Percentiles rank a stretch among this genome's conserved stretches.
These are phyloP conservation scores for Skeletonema potamos DNA, from an alignment of 108 stramenopile genomes.

Conservation along the genomic window DNA sequence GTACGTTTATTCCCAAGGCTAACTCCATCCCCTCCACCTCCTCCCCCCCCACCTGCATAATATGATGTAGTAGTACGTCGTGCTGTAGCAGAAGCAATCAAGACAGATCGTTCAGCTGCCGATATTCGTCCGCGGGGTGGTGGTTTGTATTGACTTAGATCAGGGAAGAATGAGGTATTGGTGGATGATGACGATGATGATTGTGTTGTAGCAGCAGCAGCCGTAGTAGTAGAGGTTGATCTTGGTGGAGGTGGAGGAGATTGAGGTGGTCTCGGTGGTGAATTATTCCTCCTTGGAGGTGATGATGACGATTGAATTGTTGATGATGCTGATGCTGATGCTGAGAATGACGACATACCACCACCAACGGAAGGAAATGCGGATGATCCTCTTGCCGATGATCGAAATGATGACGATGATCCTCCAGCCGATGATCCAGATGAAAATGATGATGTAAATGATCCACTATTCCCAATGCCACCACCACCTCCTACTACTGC, in stretches of 20 bases:
- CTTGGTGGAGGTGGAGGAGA: neutral
- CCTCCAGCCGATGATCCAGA: neutral
- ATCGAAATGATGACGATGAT: neutral
- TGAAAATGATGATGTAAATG: no score
- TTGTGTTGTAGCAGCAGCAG: no score
- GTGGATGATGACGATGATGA: neutral
- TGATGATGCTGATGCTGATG: neutral
- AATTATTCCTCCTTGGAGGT: neutral
- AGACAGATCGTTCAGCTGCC: neutral
- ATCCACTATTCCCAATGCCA: no score
- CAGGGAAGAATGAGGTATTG: neutral
- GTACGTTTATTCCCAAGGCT: neutral
- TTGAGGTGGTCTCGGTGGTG: neutral
- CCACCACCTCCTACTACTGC: neutral
- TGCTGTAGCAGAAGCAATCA: neutral
- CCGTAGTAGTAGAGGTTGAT: neutral
- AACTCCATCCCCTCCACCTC: neutral
- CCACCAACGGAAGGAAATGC: neutral
- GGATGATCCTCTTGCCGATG: neutral
- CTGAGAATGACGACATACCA: neutral
- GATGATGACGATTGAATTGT: neutral
- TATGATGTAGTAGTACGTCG: neutral
- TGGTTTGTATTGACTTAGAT: slow-evolving; percentile 4
- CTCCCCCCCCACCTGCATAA: neutral
- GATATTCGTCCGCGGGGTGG: neutral